Base-by-base conservation (phyloP, 2,329 filamentous ascomycete species). In the Trichoderma sp. region DNA sequence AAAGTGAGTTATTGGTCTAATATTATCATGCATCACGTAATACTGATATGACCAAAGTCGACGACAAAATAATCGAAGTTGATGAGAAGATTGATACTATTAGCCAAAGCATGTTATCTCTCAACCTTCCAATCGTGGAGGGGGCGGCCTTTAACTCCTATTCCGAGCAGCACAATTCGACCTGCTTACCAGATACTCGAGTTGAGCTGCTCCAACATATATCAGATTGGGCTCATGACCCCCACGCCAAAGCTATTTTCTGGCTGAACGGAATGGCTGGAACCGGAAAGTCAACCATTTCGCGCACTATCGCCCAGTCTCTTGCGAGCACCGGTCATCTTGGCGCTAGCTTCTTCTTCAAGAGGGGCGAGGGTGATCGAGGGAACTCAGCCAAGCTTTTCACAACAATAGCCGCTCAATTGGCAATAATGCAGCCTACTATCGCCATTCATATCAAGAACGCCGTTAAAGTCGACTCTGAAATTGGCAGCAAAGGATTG, bases 241-340 rank as follows among this genome's bases (percentile, higher is more conserved):
- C 37, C 5, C 5, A 15, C 5, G 22, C 35, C 25, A 29, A 42
- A 15, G 12, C 56, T 4, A 53, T 64, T 19, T 64, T 64, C 22
- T 64, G 60, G 60, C 34, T 64, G n/a, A 64, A 64, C 17, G 60
- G 60, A 5, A 63, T 63, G 59, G 42, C 45, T 17, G 59, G 59
- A 5, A 63, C 59, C 1, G 59, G 59, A 2, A 64, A 64, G 22
- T 64, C 60, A 13, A 64, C 60, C 4, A 6, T 64, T 53, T 64
- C 60, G 2, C 60, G 60, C 22, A 64, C 60, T 6, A 13, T 64
- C 15, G 60, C 60, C 8, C 5, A 34, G 7, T 37, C 45, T 39
- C 35, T 64, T 8, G 7, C 6, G 7, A n/a, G 5, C 9, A 25
- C 32, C 34, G 22, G 60, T 34, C 34, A 29, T 53, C 29, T 64